phyloP scores from a whole-genome alignment of 2,329 filamentous ascomycete genomes.

The Calcarisporium arbuscula region DNA sequence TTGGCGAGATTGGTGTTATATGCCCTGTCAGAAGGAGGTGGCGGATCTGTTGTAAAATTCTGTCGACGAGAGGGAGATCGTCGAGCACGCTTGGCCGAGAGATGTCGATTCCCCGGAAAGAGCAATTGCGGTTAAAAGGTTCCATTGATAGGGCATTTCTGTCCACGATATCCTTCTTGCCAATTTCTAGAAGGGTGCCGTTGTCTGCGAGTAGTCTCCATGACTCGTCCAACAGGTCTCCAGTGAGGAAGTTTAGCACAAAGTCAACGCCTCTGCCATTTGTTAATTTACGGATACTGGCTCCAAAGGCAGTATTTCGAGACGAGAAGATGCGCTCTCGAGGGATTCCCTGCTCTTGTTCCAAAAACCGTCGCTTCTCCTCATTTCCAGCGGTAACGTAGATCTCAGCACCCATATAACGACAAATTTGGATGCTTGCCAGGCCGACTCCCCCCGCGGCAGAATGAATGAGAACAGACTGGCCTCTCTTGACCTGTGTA shows the following conservation, averaged over 20 bases:
- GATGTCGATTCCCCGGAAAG: conserved; percentile 18
- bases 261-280: conserved; percentile 17
- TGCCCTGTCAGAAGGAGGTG: too few species aligned
- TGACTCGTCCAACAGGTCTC: not conserved
- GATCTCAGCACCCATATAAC: not conserved
- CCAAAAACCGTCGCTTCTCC: not conserved
- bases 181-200: not conserved
- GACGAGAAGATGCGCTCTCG: conserved; percentile 22
- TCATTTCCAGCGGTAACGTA: not conserved
- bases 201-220: conserved; percentile 1
- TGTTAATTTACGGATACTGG: not conserved
- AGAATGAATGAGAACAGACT: conserved; percentile 25
- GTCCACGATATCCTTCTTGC: conserved; percentile 12
- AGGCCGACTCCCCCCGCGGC: conserved; percentile 24
- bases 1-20: not conserved
- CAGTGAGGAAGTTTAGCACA: not conserved
- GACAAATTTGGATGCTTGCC: conserved; percentile 16
- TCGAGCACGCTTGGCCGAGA: not conserved
- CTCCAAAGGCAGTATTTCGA: not conserved
- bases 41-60: too few species aligned
- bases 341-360: conserved; percentile 17
- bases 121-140: conserved; percentile 1
- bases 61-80: too few species aligned
- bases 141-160: conserved; percentile 6
- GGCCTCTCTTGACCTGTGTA: not conserved